These are phyloP conservation scores for Aspergillus sp. DNA, from an alignment of 2,329 filamentous ascomycete genomes.

Conservation along the genomic window DNA sequence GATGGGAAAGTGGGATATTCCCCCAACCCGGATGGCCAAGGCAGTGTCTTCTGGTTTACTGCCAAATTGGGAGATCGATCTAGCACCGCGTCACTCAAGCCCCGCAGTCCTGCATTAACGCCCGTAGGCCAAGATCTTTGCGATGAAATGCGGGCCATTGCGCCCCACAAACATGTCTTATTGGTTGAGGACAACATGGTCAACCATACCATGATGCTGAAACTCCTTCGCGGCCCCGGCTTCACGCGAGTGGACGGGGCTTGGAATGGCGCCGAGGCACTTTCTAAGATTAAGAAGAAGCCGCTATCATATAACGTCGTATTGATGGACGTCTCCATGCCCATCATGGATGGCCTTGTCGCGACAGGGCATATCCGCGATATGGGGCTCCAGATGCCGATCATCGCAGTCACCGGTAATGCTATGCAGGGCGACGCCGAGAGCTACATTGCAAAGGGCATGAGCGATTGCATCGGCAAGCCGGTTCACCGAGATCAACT, in stretches of 20 bases:
- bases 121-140: constrained; percentile 22
- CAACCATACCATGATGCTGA: constrained; percentile 46
- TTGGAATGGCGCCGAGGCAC: constrained; percentile 48
- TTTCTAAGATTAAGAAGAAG: constrained; percentile 45
- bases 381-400: constrained; percentile 46
- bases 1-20: constrained; percentile 55
- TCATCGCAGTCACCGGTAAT: constrained; percentile 60
- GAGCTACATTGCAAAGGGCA: constrained; percentile 55
- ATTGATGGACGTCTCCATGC: constrained; percentile 54
- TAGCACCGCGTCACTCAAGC: too few relatives aligned
- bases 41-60: constrained; percentile 58
- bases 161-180: constrained; percentile 45
- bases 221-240: constrained; percentile 41
- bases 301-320: constrained; percentile 47
- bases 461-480: constrained; percentile 60
- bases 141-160: constrained; percentile 39
- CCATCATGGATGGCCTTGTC: constrained; percentile 49
- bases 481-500: constrained; percentile 55
- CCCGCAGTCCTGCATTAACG: constrained; percentile 10
- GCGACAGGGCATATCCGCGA: constrained; percentile 48
- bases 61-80: constrained; percentile 40
- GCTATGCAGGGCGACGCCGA: constrained; percentile 59
- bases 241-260: constrained; percentile 48
- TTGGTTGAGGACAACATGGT: constrained; percentile 48
- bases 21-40: constrained; percentile 49